Percentiles rank a stretch among this genome's conserved stretches.
phyloP scores from a whole-genome alignment of 805 yeast species.

The Yarrowia hollandica region DNA sequence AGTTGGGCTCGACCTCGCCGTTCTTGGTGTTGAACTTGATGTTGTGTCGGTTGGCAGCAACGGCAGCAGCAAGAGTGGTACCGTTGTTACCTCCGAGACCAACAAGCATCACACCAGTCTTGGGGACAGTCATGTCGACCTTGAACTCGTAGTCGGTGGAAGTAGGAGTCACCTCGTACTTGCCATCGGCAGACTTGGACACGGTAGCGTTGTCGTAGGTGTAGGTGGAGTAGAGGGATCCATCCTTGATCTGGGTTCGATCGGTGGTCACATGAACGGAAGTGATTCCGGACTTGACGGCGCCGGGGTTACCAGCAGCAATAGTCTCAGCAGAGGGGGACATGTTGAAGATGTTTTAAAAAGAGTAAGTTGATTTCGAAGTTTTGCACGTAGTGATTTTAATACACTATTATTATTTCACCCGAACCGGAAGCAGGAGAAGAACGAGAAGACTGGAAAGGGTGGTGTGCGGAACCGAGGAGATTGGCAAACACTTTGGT shows the following conservation, averaged over 20 bases:
- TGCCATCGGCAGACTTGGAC: constrained; percentile 50
- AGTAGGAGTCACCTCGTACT: constrained; percentile 67
- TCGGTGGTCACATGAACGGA: constrained; percentile 57
- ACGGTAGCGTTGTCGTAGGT: constrained; percentile 77
- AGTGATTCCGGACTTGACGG: constrained; percentile 44
- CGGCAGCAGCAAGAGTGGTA: constrained; percentile 82
- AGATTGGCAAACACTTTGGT: constrained; percentile 46
- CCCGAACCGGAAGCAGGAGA: constrained; percentile 45
- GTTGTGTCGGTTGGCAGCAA: constrained; percentile 79
- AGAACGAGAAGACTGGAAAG: constrained; percentile 46
- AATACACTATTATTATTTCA: constrained; percentile 40
- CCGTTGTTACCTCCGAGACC: constrained; percentile 98
- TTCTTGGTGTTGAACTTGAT: constrained; percentile 78
- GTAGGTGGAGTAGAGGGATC: constrained; percentile 57
- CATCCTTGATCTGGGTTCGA: constrained; percentile 52
- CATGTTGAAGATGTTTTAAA: constrained; percentile 36
- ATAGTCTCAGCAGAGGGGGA: constrained; percentile 37
- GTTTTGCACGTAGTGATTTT: constrained; percentile 23
- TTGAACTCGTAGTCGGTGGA: constrained; percentile 78
- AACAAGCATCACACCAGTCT: constrained; percentile 83
- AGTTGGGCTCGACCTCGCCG: constrained; percentile 74
- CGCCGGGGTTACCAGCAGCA: constrained; percentile 38
- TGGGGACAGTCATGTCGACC: constrained; percentile 77
- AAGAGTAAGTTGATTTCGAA: constrained; percentile 21
- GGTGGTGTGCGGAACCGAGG: constrained; percentile 48